Percentiles rank a stretch among this genome's conserved stretches.
These are phyloP conservation scores for Talaromyces sp. DNA, from an alignment of 2,329 filamentous ascomycete genomes.

Conservation along the genomic window DNA sequence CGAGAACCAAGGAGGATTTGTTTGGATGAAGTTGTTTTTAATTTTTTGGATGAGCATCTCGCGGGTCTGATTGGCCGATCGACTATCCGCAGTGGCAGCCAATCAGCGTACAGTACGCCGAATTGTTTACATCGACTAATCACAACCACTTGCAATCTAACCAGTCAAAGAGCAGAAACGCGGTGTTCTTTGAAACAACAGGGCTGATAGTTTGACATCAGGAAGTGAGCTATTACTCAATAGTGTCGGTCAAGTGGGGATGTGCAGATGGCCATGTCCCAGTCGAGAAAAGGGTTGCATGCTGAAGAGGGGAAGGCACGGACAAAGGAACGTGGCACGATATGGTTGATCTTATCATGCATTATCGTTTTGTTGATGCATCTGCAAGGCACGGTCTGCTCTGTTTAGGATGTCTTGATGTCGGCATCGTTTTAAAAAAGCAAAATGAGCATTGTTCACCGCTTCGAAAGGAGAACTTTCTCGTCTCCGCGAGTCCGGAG, in stretches of 20 bases:
- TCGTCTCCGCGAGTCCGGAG: not conserved
- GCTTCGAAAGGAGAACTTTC: not conserved
- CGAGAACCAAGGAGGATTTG: not conserved
- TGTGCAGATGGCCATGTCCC: slow-evolving; percentile 3
- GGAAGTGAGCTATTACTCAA: not conserved
- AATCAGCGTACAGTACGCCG: not conserved
- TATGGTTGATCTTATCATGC: slow-evolving; percentile 6
- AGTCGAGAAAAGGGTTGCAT: not conserved
- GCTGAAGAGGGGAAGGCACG: not conserved
- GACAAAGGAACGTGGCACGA: slow-evolving; percentile 4
- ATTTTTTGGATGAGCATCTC: not conserved
- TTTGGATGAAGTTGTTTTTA: slow-evolving; percentile 9
- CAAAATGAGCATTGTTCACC: not conserved
- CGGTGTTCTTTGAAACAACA: not conserved
- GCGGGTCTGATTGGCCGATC: slow-evolving; percentile 3
- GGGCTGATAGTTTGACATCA: not conserved
- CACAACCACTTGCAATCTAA: not conserved
- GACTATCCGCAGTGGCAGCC: slow-evolving; percentile 5
- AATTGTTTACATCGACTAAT: slow-evolving; percentile 10
- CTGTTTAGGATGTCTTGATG: not conserved
- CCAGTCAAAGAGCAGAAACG: slow-evolving; percentile 2
- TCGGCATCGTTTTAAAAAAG: not conserved
- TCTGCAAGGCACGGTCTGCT: slow-evolving; percentile 6
- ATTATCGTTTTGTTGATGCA: not conserved
- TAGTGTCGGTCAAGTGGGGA: not conserved